Evolutionary conservation across 2,329 filamentous ascomycete genomes (phyloP), one percentile per base, ranked within the genome.

Genomic region (Botrytis sinoallii): DNA sequence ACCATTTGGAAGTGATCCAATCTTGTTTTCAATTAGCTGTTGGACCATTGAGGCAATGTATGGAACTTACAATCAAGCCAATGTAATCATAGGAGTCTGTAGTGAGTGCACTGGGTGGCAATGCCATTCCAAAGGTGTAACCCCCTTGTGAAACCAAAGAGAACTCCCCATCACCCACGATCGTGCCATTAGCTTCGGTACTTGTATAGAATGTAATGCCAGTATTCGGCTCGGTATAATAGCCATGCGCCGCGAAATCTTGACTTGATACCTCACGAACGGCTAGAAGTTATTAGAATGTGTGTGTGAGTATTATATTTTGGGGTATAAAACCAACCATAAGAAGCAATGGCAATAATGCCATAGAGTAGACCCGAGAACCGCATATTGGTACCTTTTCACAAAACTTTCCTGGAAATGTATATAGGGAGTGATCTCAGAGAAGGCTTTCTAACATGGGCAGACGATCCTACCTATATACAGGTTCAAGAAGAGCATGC

Each of bases 1-100:
- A 4, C 82, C 80, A 29, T 84, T 84, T 5, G 72, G 83, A 77
- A 79, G 85, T 85, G 83, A 84, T 79, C 86, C 87, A 75, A 70
- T 66, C 74, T 75, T 73, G 14, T 40, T 72, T 72, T 72, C n/a
- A 71, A 71, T 74, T 68, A 73, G 57, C 25, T 46, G 25, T 70
- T 16, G 29, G 60, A 40, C 14, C 48, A 16, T 32, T 29, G 20
- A 1, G 46, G 14, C 32, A 10, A n/a, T 55, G 10, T 25, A 35
- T 20, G 2, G 68, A 70, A 72, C 84, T 76, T 76, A 89, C 88
- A 66, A 90, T 81, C 68, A 88, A 84, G 55, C 89, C 89, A 73
- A 91, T 87, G 76, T 89, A 90, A 78, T 91, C 89, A 63, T 82
- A 84, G 8, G 85, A 83, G 70, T 86, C 84, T 35, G 79, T 84